Evolutionary conservation across 2,329 filamentous ascomycete genomes (phyloP).

Genomic region (Hortaea werneckii): DNA sequence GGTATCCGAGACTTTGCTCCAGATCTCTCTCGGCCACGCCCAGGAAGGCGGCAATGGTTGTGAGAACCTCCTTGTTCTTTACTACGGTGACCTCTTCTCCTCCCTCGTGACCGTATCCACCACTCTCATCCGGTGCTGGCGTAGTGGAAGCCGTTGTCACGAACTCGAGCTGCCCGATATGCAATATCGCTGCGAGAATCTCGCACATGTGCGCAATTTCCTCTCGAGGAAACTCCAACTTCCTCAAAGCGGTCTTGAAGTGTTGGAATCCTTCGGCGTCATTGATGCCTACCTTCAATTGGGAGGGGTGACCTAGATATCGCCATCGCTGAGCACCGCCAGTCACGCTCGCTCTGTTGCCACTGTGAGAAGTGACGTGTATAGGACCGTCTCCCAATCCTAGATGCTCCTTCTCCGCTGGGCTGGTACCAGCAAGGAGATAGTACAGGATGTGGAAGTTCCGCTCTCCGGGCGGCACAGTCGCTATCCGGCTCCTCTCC

Average conservation of each 20-base stretch:
- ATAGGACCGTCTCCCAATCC: constrained; percentile 42
- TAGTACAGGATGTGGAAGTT: constrained; percentile 98
- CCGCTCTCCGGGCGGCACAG: constrained; percentile 88
- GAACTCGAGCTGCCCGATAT: constrained; percentile 95
- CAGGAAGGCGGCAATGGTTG: constrained; percentile 84
- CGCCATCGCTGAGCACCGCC: constrained; percentile 75
- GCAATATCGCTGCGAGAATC: constrained; percentile 84
- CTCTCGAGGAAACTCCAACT: constrained; percentile 82
- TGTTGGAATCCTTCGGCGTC: constrained; percentile 92
- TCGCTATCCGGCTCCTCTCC: constrained; percentile 80
- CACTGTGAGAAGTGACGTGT: constrained; percentile 43
- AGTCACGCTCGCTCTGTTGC: constrained; percentile 44
- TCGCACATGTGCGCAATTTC: constrained; percentile 98
- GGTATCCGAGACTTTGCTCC: constrained; percentile 83
- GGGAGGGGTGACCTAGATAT: constrained; percentile 90
- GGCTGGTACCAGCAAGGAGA: constrained; percentile 80
- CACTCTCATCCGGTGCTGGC: constrained; percentile 76
- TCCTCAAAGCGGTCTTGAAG: constrained; percentile 90
- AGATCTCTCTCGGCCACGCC: constrained; percentile 73
- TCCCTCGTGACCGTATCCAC: constrained; percentile 91
- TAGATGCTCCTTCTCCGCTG: constrained; percentile 80
- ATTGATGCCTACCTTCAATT: constrained; percentile 94
- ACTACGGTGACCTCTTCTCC: constrained; percentile 76
- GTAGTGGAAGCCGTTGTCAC: constrained; percentile 70
- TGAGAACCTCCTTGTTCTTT: constrained; percentile 84